Evolutionary conservation across 768 basidiomycete species (phyloP).

Genomic region (Botryobasidium botryosum): DNA sequence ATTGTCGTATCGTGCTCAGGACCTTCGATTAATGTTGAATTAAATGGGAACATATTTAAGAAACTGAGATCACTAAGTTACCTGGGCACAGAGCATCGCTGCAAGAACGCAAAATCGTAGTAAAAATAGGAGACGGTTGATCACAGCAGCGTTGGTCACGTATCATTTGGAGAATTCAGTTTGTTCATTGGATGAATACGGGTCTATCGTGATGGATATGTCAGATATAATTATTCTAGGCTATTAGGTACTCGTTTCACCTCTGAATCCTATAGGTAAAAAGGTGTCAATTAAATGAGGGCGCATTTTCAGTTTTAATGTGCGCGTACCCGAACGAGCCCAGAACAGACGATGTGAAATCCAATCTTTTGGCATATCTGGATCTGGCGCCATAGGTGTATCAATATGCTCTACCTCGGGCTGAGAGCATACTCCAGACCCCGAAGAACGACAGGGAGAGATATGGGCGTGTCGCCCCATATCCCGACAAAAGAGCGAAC

Average conservation of each 20-base stretch:
- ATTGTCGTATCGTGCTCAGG: conserved; percentile 31
- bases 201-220: too few relatives aligned
- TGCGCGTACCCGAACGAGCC: background rate
- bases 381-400: background rate
- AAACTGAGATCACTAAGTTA: conserved; percentile 22
- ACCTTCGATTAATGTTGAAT: too few relatives aligned
- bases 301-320: too few relatives aligned
- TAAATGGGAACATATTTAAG: background rate
- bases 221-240: too few relatives aligned
- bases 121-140: background rate
- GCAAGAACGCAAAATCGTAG: background rate
- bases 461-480: background rate
- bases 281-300: too few relatives aligned
- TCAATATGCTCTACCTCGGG: background rate
- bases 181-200: conserved; percentile 15
- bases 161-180: conserved; percentile 27
- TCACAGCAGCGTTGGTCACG: conserved; percentile 26
- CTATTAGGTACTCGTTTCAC: too few relatives aligned
- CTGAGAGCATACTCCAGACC: background rate
- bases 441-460: background rate
- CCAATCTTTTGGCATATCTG: conserved; percentile 1
- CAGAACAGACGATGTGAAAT: background rate
- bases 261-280: background rate
- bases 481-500: background rate
- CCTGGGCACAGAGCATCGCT: conserved; percentile 15